Conservation (phyloP, 2,329 filamentous ascomycete genomes). For the Phaeomoniella chlamydospora region DNA sequence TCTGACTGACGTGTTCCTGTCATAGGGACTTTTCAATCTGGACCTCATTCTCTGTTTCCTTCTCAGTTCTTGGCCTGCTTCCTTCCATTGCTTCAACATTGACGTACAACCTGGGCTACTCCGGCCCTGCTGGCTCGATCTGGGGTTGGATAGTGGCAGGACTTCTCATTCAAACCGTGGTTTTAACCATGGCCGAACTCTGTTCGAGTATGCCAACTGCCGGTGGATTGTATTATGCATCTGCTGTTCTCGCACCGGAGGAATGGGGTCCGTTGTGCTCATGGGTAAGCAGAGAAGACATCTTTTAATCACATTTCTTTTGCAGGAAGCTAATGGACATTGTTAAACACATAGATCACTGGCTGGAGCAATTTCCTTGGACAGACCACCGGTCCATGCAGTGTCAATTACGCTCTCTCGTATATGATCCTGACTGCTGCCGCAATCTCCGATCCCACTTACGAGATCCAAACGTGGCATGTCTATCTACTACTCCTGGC, state of each 20-base stretch:
- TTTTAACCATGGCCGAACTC: conserved; percentile 20
- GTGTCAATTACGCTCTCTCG: conserved; percentile 19
- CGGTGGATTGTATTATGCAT: conserved; percentile 18
- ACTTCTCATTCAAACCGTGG: conserved; percentile 17
- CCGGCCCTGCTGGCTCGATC: conserved; percentile 15
- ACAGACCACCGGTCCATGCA: conserved; percentile 15
- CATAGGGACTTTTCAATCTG: conserved; percentile 16
- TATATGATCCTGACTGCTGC: conserved; percentile 19
- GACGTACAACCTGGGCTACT: conserved; percentile 18
- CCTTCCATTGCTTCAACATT: conserved; percentile 23
- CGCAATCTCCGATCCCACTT: conserved; percentile 17
- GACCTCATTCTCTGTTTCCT: conserved; percentile 20
- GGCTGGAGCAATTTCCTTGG: conserved; percentile 18
- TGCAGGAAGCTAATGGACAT: no score
- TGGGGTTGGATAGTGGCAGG: conserved; percentile 19
- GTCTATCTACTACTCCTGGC: conserved; percentile 17
- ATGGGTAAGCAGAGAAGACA: no score
- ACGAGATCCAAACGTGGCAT: conserved; percentile 18
- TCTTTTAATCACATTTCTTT: no score
- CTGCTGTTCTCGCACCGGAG: conserved; percentile 18
- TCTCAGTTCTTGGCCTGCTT: conserved; percentile 20
- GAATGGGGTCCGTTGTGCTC: conserved; percentile 10
- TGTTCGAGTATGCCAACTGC: conserved; percentile 19
- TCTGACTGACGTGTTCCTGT: conserved; percentile 3
- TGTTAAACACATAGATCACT: no score